Percentiles rank a stretch among this genome's conserved stretches.
phyloP scores from a whole-genome alignment of 352 stramenopile species.

The Pilasporangium apinafurcum region DNA sequence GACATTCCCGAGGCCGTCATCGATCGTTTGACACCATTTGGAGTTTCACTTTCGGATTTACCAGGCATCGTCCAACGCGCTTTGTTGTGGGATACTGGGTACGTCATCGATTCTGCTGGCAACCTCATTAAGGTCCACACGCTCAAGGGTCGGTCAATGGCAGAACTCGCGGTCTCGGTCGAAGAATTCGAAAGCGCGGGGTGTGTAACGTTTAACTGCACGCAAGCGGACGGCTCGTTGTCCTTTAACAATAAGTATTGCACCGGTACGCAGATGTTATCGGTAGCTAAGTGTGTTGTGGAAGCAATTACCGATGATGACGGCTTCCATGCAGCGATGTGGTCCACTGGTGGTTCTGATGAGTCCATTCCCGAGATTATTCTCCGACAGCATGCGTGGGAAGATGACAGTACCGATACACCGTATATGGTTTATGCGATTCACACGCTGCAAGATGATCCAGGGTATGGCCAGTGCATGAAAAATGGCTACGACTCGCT shows the following conservation, averaged over 20 bases:
- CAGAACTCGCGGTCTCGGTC: conserved; percentile 14
- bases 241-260: conserved; percentile 12
- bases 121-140: conserved; percentile 21
- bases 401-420: not conserved
- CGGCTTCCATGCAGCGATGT: conserved; percentile 13
- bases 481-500: not conserved
- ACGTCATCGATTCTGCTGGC: conserved; percentile 8
- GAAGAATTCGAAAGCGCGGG: conserved; percentile 10
- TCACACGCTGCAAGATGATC: not conserved
- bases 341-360: conserved; percentile 9
- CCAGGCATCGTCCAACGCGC: conserved; percentile 33
- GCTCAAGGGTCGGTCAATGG: conserved; percentile 18
- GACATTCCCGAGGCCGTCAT: not conserved
- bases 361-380: not conserved
- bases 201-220: conserved; percentile 12
- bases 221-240: conserved; percentile 4
- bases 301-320: conserved; percentile 3
- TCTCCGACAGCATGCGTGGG: conserved; percentile 1
- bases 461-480: not conserved
- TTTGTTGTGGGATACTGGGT: conserved; percentile 53
- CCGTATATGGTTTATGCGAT: conserved; percentile 2
- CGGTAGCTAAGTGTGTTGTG: conserved; percentile 15
- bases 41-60: conserved; percentile 13
- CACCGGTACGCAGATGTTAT: conserved; percentile 13
- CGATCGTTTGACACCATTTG: conserved; percentile 8